Evolutionary conservation across 495 filamentous ascomycete species (phyloP).

Genomic region (Ascodesmis nigricans): DNA sequence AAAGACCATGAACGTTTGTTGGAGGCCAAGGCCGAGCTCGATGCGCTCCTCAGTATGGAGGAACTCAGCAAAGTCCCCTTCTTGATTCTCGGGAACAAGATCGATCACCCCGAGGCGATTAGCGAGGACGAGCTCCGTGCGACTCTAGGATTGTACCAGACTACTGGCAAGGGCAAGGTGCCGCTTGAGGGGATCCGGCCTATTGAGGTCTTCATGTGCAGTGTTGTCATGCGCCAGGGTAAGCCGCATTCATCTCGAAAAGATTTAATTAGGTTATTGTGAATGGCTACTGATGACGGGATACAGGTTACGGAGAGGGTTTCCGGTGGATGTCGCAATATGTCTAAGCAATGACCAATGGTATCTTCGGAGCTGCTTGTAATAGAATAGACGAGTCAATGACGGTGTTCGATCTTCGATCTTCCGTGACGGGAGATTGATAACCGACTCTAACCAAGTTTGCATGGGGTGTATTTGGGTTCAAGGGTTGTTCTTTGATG

Average conservation of each 20-base stretch:
- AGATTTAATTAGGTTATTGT: constrained; percentile 4
- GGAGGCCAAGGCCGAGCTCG: constrained; percentile 90
- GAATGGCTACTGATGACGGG: constrained; percentile 1
- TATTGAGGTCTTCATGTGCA: constrained; percentile 98
- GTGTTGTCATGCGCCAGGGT: constrained; percentile 93
- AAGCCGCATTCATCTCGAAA: constrained; percentile 14
- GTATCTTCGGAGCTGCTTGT: too few relatives aligned
- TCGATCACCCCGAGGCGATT: constrained; percentile 87
- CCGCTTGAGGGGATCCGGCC: constrained; percentile 83
- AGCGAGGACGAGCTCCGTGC: constrained; percentile 84
- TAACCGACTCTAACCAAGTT: too few relatives aligned
- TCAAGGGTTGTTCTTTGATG: too few relatives aligned
- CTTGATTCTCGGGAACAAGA: constrained; percentile 92
- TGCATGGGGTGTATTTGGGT: too few relatives aligned
- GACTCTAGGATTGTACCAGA: constrained; percentile 81
- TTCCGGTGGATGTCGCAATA: constrained; percentile 66
- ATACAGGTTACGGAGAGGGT: constrained; percentile 46
- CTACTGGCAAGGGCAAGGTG: constrained; percentile 93
- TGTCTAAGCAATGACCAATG: too few relatives aligned
- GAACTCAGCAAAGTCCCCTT: constrained; percentile 85
- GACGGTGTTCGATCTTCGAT: too few relatives aligned
- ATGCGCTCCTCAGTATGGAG: constrained; percentile 84
- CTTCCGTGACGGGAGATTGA: too few relatives aligned
- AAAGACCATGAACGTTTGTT: constrained; percentile 84
- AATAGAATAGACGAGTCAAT: too few relatives aligned